These are phyloP conservation scores for Theileria luwenshuni DNA, from an alignment of 169 alveolate species.

Conservation along the genomic window DNA sequence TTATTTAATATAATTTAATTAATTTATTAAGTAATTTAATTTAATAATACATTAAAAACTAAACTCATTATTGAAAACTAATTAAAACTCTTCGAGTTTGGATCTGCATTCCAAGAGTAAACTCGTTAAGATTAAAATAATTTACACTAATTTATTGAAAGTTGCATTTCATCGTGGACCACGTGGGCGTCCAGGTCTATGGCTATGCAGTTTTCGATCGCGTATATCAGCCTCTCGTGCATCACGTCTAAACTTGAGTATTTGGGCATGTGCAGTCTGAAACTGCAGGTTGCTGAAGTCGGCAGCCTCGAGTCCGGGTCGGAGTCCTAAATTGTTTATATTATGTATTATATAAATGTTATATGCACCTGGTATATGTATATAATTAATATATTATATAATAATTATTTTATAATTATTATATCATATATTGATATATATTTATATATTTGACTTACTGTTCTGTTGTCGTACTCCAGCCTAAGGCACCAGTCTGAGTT, in stretches of 20 bases:
- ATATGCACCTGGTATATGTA: neutral
- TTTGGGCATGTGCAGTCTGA: constrained; percentile 85
- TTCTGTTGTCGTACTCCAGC: constrained; percentile 79
- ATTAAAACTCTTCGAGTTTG: too few species aligned
- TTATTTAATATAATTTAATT: too few species aligned
- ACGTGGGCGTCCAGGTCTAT: constrained; percentile 87
- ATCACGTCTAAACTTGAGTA: constrained; percentile 82
- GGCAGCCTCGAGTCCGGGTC: constrained; percentile 85
- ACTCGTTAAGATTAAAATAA: too few species aligned
- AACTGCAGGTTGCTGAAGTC: constrained; percentile 89
- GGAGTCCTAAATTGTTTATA: constrained; percentile 17
- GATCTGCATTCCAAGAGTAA: too few species aligned
- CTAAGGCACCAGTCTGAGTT: constrained; percentile 86
- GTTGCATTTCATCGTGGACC: constrained; percentile 59
- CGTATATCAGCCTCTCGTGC: constrained; percentile 85
- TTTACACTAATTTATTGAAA: constrained; percentile 29
- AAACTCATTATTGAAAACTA: too few species aligned
- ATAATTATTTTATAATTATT: too few species aligned
- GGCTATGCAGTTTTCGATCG: constrained; percentile 87
- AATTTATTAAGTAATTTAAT: too few species aligned
- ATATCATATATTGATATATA: too few species aligned
- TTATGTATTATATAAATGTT: neutral
- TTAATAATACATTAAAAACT: too few species aligned
- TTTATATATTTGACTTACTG: neutral
- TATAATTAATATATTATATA: neutral